These are phyloP conservation scores for Tricholoma bakamatsutake DNA, from an alignment of 768 basidiomycete genomes.

Conservation along the genomic window DNA sequence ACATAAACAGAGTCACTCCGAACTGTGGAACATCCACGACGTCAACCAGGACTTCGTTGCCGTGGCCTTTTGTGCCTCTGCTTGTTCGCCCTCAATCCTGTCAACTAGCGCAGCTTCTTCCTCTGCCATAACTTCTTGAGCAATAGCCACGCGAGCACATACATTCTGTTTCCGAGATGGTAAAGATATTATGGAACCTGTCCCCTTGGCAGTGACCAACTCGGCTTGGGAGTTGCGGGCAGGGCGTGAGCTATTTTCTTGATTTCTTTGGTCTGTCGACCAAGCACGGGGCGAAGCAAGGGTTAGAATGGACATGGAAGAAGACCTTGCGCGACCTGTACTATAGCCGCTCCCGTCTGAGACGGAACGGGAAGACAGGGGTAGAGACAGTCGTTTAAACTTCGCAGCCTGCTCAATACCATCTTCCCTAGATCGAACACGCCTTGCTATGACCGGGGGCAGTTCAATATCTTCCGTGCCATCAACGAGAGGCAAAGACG, in stretches of 20 bases:
- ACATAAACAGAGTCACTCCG: constrained; percentile 20
- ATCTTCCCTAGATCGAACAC: constrained; percentile 38
- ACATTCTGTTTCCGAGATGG: constrained; percentile 33
- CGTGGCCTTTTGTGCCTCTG: constrained; percentile 39
- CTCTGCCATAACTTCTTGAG: constrained; percentile 65
- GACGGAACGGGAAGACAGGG: constrained; percentile 24
- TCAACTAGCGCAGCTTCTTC: constrained; percentile 53
- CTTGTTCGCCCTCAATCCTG: constrained; percentile 49
- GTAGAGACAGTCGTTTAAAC: constrained; percentile 32
- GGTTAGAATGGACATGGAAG: constrained; percentile 32
- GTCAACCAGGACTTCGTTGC: constrained; percentile 53
- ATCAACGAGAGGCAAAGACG: constrained; percentile 26
- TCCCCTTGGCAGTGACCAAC: constrained; percentile 29
- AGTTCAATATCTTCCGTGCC: constrained; percentile 61
- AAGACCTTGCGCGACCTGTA: constrained; percentile 23
- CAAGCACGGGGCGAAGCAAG: constrained; percentile 27
- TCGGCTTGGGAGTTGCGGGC: constrained; percentile 42
- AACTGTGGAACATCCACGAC: constrained; percentile 58
- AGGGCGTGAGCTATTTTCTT: constrained; percentile 32
- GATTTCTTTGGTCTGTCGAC: constrained; percentile 28
- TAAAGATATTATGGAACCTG: constrained; percentile 32
- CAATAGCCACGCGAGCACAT: constrained; percentile 58
- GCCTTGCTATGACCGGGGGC: constrained; percentile 50
- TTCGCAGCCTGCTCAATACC: constrained; percentile 39
- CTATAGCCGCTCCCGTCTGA: constrained; percentile 18